A percentile compares a stretch with the other conserved stretches of the same genome.
These are phyloP conservation scores for Carex scoparia DNA, from an alignment of 176 grass and related monocot species.

Conservation along the genomic window DNA sequence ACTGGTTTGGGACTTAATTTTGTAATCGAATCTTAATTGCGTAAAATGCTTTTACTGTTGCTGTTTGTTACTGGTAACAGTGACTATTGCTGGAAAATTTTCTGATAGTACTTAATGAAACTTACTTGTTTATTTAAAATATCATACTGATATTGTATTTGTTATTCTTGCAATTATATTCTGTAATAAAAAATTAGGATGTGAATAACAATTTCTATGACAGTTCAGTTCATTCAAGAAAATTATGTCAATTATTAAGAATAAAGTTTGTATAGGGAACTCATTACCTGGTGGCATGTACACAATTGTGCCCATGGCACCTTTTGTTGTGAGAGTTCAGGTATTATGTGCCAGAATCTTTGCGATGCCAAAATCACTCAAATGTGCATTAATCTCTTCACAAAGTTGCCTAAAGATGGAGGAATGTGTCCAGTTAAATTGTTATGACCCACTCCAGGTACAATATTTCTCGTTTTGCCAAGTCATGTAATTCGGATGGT, in stretches of 20 bases:
- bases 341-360: slow-evolving; percentile 13
- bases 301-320: slow-evolving; percentile 18
- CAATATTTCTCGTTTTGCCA: neutral
- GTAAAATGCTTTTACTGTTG: neutral
- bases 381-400: slow-evolving; percentile 27
- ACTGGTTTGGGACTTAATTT: neutral
- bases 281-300: slow-evolving; percentile 28
- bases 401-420: neutral
- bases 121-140: neutral
- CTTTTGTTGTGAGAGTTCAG: neutral
- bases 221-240: neutral
- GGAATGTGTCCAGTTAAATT: slow-evolving; percentile 22
- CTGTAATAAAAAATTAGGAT: slow-evolving; percentile 3
- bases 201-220: neutral
- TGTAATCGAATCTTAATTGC: neutral
- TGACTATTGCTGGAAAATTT: neutral
- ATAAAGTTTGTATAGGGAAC: neutral
- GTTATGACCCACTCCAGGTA: neutral
- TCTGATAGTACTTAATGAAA: neutral
- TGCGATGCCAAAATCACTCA: slow-evolving; percentile 24
- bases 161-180: neutral
- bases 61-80: neutral
- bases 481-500: slow-evolving; percentile 4
- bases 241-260: neutral
- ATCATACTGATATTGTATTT: neutral